Evolutionary conservation across 2,329 filamentous ascomycete genomes (phyloP), one percentile per base, ranked within the genome.

Genomic region (Curvularia sp.): DNA sequence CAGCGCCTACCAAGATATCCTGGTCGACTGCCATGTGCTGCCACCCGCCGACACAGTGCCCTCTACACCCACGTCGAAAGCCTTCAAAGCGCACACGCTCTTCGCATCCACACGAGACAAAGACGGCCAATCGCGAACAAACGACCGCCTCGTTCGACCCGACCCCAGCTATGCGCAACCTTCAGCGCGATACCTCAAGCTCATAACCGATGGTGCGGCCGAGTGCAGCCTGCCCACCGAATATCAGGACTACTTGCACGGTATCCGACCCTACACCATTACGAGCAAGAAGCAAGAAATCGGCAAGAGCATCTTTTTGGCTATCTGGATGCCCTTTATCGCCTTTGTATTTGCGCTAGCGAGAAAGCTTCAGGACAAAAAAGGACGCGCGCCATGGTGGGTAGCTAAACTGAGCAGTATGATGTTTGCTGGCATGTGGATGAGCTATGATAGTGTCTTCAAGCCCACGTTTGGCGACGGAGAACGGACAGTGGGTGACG

Each of bases 21-120:
- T 92, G 0, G 87, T 97, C 12, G 87, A 89, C 27, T 97, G 94
- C 77, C 82, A 92, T 63, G 82, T 88, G 0, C 84, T 97, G 8
- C 82, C 87, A 12, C 79, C 82, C 3, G 73, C 84, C 10, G 80
- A 79, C 25, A 78, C 83, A 0, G 85, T 95, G 0, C 89, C 92
- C 0, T 82, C 87, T 53, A 80, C 82, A 48, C 90, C 91, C 1
- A 77, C 80, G 0, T 83, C 88, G 0, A 36, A 55, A 36, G 83
- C 90, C 0, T 96, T 98, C 80, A 85, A 91, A 67, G 93, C 93
- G 1, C 91, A 93, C 73, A 98, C 94, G 0, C 84, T 99, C 0
- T 91, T 91, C 71, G 89, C 89, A 0, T 89, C 92, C 3, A 46
- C 59, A 3, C 15, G 55, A 6, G 50, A 65, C 1, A 67, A 67